Percentiles rank a stretch among this genome's conserved stretches.
Evolutionary conservation across 495 filamentous ascomycete species (phyloP).

Genomic region (Margaritispora aquatica): DNA sequence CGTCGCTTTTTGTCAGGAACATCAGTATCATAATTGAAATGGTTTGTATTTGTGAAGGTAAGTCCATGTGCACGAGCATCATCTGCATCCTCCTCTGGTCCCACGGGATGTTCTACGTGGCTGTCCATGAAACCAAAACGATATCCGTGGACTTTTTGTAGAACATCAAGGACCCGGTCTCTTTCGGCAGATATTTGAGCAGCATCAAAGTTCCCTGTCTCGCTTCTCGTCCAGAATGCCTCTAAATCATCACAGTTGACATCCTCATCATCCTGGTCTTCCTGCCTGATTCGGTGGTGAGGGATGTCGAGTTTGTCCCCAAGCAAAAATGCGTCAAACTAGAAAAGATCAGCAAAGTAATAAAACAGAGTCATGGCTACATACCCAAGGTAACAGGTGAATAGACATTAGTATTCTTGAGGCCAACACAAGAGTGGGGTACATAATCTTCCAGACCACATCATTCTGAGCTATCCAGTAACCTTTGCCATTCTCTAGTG

Average conservation of each 20-base stretch:
- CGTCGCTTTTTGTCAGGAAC: neutral
- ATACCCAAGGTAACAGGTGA: conserved; percentile 6
- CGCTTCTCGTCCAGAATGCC: neutral
- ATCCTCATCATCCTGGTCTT: neutral
- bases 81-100: neutral
- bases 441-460: conserved; percentile 8
- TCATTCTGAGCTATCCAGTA: conserved; percentile 4
- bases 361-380: neutral
- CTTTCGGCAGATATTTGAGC: neutral
- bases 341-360: neutral
- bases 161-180: neutral
- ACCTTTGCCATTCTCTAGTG: conserved; percentile 3
- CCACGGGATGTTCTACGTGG: neutral
- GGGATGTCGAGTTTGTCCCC: conserved; percentile 1
- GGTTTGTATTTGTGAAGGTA: neutral
- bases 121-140: neutral
- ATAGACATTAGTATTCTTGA: conserved; percentile 6
- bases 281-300: neutral
- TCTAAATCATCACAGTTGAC: neutral
- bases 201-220: neutral
- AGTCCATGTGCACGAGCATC: neutral
- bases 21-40: neutral
- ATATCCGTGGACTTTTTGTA: neutral
- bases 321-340: conserved; percentile 12
- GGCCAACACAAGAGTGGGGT: conserved; percentile 1